These are phyloP conservation scores for Sanghuangporus baumii DNA, from an alignment of 1,284 basidiomycete genomes.

Conservation along the genomic window DNA sequence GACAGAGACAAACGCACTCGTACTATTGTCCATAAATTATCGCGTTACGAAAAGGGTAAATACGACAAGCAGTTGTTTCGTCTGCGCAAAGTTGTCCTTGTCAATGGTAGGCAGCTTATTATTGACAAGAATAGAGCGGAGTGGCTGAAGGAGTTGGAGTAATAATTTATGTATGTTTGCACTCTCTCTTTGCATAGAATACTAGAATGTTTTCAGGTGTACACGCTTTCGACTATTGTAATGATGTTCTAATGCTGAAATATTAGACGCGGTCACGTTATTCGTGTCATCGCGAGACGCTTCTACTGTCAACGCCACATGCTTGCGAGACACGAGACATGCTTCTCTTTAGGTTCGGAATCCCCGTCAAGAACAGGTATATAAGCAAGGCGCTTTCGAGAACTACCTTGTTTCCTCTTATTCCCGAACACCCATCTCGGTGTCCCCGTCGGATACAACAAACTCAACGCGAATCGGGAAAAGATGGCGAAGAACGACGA, in stretches of 20 bases:
- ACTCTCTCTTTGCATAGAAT: neutral
- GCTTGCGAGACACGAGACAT: neutral
- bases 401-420: neutral
- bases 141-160: neutral
- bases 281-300: neutral
- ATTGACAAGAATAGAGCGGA: neutral
- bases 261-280: neutral
- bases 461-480: neutral
- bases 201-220: neutral
- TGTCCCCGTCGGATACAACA: neutral
- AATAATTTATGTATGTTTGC: neutral
- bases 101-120: neutral
- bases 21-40: conserved; percentile 1
- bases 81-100: neutral
- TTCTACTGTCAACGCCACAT: neutral
- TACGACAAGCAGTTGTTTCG: neutral
- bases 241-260: neutral
- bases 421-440: neutral
- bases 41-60: conserved; percentile 9
- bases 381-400: neutral
- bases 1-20: neutral
- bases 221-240: neutral
- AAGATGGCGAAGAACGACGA: conserved; percentile 16
- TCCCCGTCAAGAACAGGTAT: neutral
- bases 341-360: neutral